phyloP scores from a whole-genome alignment of 2,329 filamentous ascomycete species.

The Fusarium sp. region DNA sequence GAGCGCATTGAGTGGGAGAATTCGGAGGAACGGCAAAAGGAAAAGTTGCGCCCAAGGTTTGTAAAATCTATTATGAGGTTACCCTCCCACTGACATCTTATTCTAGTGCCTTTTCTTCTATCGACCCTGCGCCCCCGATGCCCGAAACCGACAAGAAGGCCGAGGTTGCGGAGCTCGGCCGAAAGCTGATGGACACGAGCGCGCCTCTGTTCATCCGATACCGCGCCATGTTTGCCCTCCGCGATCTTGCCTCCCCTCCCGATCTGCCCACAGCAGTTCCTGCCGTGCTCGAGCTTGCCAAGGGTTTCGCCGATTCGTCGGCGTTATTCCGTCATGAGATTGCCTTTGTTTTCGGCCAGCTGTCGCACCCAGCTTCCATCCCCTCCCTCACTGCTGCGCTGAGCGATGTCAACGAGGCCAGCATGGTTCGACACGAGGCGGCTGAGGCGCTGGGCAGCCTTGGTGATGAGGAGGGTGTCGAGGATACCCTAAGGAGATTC shows the following conservation, averaged over 20 bases:
- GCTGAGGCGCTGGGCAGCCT: slow-evolving; percentile 95
- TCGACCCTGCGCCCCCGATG: slow-evolving; percentile 93
- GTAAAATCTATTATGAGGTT: slow-evolving; percentile 39
- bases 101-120: slow-evolving; percentile 88
- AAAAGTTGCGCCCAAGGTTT: slow-evolving; percentile 86
- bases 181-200: slow-evolving; percentile 80
- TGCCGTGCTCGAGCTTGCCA: slow-evolving; percentile 87
- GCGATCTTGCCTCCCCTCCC: slow-evolving; percentile 93
- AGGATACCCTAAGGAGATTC: slow-evolving; percentile 84
- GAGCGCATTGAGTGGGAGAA: slow-evolving; percentile 95
- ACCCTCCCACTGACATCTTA: slow-evolving; percentile 42
- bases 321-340: slow-evolving; percentile 98
- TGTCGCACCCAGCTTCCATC: slow-evolving; percentile 96
- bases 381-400: slow-evolving; percentile 84
- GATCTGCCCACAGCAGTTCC: slow-evolving; percentile 88
- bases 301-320: slow-evolving; percentile 85
- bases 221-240: slow-evolving; percentile 96
- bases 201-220: slow-evolving; percentile 91
- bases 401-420: slow-evolving; percentile 82
- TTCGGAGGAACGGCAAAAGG: slow-evolving; percentile 74
- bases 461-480: slow-evolving; percentile 92
- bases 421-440: slow-evolving; percentile 98
- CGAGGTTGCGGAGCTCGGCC: slow-evolving; percentile 79
- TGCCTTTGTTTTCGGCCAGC: slow-evolving; percentile 96
- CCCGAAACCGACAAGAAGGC: slow-evolving; percentile 77